Percentiles rank a stretch among this genome's conserved stretches.
These are phyloP conservation scores for Berkeleyomyces rouxiae DNA, from an alignment of 2,329 filamentous ascomycete genomes.

Conservation along the genomic window DNA sequence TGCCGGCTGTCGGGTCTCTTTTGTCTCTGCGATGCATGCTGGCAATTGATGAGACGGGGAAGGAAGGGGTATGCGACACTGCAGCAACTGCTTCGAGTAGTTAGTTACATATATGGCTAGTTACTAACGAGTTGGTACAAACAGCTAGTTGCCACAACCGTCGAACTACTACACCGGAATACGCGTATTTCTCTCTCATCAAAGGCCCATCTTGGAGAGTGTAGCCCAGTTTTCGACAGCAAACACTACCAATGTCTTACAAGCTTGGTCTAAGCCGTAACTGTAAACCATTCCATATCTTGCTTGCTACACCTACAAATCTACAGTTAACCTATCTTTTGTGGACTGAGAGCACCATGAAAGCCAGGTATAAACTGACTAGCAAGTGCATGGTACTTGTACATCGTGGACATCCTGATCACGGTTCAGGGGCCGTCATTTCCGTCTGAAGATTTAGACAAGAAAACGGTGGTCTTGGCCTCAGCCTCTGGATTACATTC, in stretches of 20 bases:
- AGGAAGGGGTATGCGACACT: neutral
- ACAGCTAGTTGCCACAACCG: too few relatives aligned
- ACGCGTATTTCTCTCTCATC: too few relatives aligned
- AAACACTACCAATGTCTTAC: neutral
- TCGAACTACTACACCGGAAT: too few relatives aligned
- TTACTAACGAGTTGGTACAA: too few relatives aligned
- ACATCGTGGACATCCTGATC: neutral
- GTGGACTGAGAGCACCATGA: too few relatives aligned
- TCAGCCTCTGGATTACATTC: too few relatives aligned
- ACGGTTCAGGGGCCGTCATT: slow-evolving; percentile 1
- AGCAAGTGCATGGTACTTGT: too few relatives aligned
- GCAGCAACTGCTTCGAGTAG: neutral
- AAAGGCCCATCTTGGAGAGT: too few relatives aligned
- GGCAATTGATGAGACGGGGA: neutral
- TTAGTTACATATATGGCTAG: too few relatives aligned
- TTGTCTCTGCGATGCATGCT: neutral
- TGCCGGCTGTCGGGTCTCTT: neutral
- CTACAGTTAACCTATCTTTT: neutral
- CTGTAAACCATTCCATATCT: neutral
- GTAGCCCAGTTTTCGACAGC: too few relatives aligned
- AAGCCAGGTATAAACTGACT: too few relatives aligned
- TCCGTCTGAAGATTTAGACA: neutral
- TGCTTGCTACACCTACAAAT: neutral
- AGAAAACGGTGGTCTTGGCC: neutral
- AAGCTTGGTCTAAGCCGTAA: neutral